phyloP scores from a whole-genome alignment of 2,329 filamentous ascomycete genomes.

The Balansia obtecta region DNA sequence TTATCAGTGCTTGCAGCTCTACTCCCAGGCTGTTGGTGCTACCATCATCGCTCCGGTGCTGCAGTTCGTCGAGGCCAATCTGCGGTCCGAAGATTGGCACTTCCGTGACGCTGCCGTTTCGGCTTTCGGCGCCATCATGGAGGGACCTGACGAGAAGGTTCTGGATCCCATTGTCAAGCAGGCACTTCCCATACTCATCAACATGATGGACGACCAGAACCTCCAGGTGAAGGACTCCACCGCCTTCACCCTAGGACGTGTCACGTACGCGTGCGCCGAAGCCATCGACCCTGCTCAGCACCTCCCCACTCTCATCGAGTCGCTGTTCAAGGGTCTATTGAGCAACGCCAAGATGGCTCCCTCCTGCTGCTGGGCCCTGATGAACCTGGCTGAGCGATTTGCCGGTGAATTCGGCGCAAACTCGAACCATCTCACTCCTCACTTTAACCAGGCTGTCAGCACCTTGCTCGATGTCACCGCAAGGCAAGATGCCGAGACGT shows the following conservation, averaged over 20 bases:
- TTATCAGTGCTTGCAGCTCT: conserved; percentile 93
- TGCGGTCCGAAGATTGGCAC: conserved; percentile 89
- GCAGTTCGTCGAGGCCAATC: conserved; percentile 80
- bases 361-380: conserved; percentile 97
- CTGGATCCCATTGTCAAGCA: conserved; percentile 93
- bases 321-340: conserved; percentile 79
- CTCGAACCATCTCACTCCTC: conserved; percentile 73
- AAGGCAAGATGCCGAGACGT: conserved; percentile 68
- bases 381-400: conserved; percentile 96
- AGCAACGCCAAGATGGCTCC: conserved; percentile 94
- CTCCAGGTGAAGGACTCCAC: conserved; percentile 92
- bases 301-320: conserved; percentile 72
- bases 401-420: conserved; percentile 68
- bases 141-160: conserved; percentile 86
- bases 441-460: conserved; percentile 86
- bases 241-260: conserved; percentile 88
- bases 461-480: conserved; percentile 79
- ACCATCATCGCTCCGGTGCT: conserved; percentile 80
- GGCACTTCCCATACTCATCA: conserved; percentile 80
- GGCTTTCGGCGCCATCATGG: conserved; percentile 97
- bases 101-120: conserved; percentile 90
- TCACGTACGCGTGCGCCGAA: conserved; percentile 85
- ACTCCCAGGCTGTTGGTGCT: conserved; percentile 79
- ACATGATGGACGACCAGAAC: conserved; percentile 79
- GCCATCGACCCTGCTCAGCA: conserved; percentile 79